Evolutionary conservation across 139 green algal genomes (phyloP).

Genomic region (Picochlorum sp.): DNA sequence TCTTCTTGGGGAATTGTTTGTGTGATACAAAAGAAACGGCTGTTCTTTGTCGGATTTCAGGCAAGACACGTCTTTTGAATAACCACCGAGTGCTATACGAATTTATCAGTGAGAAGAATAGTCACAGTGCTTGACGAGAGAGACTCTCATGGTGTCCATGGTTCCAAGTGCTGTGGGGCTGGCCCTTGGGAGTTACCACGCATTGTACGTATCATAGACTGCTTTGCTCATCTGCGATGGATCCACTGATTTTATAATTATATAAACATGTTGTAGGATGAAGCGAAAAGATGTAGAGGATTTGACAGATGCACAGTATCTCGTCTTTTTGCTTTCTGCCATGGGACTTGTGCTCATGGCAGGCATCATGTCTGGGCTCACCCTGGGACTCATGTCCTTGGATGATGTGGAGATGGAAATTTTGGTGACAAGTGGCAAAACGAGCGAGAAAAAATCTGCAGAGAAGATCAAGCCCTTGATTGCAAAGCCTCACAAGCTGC

Average conservation of each 20-base stretch:
- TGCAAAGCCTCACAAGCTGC: conserved; percentile 36
- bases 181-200: background rate
- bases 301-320: conserved; percentile 2
- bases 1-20: too few species aligned
- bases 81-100: too few species aligned
- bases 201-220: background rate
- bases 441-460: conserved; percentile 29
- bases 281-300: background rate
- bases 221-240: background rate
- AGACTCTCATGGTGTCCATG: too few species aligned
- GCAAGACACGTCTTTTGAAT: too few species aligned
- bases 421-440: conserved; percentile 31
- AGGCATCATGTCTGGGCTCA: conserved; percentile 61
- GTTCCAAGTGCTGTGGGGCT: background rate
- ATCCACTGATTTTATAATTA: background rate
- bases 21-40: too few species aligned
- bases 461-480: conserved; percentile 33
- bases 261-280: background rate
- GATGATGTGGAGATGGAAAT: conserved; percentile 56
- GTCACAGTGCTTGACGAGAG: too few species aligned
- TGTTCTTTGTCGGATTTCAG: too few species aligned
- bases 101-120: too few species aligned
- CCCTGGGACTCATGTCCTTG: conserved; percentile 54
- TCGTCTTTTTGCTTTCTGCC: conserved; percentile 19
- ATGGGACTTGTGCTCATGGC: conserved; percentile 38